These are phyloP conservation scores for Kalanchoe fedtschenkoi DNA, from an alignment of 164 flowering plant genomes.

Conservation along the genomic window DNA sequence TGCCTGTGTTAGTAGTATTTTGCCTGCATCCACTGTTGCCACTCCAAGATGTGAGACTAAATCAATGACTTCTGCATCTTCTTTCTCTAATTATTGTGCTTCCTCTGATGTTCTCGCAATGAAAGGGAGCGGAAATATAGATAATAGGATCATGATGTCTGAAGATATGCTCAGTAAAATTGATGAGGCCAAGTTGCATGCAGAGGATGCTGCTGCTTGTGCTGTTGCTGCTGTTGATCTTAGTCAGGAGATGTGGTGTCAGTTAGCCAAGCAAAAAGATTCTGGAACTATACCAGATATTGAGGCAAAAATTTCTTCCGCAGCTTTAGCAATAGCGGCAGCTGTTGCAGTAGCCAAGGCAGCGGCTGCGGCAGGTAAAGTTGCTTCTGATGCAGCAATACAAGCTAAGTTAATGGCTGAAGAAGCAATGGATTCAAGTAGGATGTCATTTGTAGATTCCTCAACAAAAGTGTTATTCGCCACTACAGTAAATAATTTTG, in stretches of 20 bases:
- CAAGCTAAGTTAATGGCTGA: constrained; percentile 89
- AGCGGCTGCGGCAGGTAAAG: constrained; percentile 93
- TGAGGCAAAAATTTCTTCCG: constrained; percentile 62
- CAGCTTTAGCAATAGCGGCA: constrained; percentile 78
- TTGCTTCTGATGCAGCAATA: constrained; percentile 84
- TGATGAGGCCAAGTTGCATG: constrained; percentile 65
- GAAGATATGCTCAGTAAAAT: constrained; percentile 45
- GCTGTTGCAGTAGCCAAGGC: constrained; percentile 97
- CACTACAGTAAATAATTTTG: constrained; percentile 23
- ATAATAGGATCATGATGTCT: constrained; percentile 25
- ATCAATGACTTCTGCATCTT: constrained; percentile 15
- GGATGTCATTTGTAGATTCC: constrained; percentile 12
- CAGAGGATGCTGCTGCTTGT: constrained; percentile 64
- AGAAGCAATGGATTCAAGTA: constrained; percentile 39
- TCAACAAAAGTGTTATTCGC: constrained; percentile 15
- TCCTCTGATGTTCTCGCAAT: constrained; percentile 19
- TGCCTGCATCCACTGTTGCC: constrained; percentile 27
- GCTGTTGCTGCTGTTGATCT: constrained; percentile 62
- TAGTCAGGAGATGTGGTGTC: constrained; percentile 60
- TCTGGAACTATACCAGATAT: constrained; percentile 43
- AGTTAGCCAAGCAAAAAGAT: constrained; percentile 45
- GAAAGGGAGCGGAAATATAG: constrained; percentile 16
- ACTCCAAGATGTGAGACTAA: constrained; percentile 19
- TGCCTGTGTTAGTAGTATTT: constrained; percentile 15
- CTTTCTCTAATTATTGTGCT: constrained; percentile 13